Base-by-base conservation (phyloP, 1,139 yeast species). In the Wickerhamomyces sp. region DNA sequence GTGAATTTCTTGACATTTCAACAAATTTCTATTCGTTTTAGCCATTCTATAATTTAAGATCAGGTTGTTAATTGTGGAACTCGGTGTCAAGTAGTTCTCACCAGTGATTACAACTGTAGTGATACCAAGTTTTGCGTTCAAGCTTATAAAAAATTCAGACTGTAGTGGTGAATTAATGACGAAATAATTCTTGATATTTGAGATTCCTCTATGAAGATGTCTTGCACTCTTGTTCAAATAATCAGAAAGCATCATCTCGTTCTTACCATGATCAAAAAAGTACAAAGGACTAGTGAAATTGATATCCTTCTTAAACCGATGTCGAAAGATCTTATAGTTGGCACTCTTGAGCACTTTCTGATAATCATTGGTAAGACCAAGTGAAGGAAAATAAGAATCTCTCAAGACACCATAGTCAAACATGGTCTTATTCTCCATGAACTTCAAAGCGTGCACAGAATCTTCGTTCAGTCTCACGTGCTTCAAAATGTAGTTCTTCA, bases 361-460 rank as follows among this genome's bases (percentile, higher is more conserved):
- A 29, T 42, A 48, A n/a, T 40, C 36, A 12, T 31, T 26, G 26
- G 36, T 14, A 0, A 30, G 15, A 1, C 49, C 49, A 20, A 49
- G 24, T 2, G 45, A 34, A 6, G 40, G 40, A 16, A 39, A 43
- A 28, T 45, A 47, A 5, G 31, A 33, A 12, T 47, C 42, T 34
- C 51, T 39, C 15, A 49, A 16, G 8, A 49, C 33, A n/a, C 51
- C 51, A 36, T 43, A 44, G 22, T 39, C 48, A 26, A 36, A 32
- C 7, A 20, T 26, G 2, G 32, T 27, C 6, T 20, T 34, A 6
- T 27, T 13, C n/a, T 32, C 22, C 2, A 47, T 21, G 9, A 11
- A 12, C 12, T 29, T 18, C 15, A 47, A 33, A 3, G 39, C 26
- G 5, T 26, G 14, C 2, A 23, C 5, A 0, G 42, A 36, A 6